These are phyloP conservation scores for Agroathelia rolfsii DNA, from an alignment of 1,284 basidiomycete genomes.

Conservation along the genomic window DNA sequence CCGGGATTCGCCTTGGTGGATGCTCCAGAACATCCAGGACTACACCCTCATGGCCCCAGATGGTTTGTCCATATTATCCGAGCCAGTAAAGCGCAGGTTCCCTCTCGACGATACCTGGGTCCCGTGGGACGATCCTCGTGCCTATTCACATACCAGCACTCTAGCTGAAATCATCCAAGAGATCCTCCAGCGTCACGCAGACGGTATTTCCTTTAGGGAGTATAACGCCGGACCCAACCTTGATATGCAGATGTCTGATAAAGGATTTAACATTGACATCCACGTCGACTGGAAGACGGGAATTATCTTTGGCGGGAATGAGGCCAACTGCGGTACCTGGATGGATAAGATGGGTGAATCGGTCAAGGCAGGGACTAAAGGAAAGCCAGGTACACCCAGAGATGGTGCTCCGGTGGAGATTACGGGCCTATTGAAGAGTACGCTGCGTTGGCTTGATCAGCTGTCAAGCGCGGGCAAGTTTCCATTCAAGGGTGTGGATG, in stretches of 20 bases:
- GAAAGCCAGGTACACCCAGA: constrained; percentile 86
- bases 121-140: constrained; percentile 77
- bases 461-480: constrained; percentile 64
- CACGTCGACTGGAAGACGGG: constrained; percentile 93
- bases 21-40: constrained; percentile 96
- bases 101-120: constrained; percentile 93
- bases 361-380: constrained; percentile 85
- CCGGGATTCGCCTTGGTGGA: constrained; percentile 94
- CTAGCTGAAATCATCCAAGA: constrained; percentile 94
- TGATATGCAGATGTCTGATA: constrained; percentile 90
- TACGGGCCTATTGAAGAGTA: constrained; percentile 87
- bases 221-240: constrained; percentile 93
- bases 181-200: constrained; percentile 88
- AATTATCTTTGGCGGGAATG: constrained; percentile 82
- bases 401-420: constrained; percentile 97
- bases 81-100: constrained; percentile 84
- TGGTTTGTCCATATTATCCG: constrained; percentile 73
- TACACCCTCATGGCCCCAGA: constrained; percentile 81
- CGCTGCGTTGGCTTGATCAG: constrained; percentile 78
- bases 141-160: constrained; percentile 74
- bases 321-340: constrained; percentile 84
- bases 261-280: constrained; percentile 92
- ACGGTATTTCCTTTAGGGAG: constrained; percentile 91
- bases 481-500: constrained; percentile 85
- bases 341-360: constrained; percentile 98